Evolutionary conservation across 1,284 basidiomycete genomes (phyloP).

Genomic region (Vanrija humicola): DNA sequence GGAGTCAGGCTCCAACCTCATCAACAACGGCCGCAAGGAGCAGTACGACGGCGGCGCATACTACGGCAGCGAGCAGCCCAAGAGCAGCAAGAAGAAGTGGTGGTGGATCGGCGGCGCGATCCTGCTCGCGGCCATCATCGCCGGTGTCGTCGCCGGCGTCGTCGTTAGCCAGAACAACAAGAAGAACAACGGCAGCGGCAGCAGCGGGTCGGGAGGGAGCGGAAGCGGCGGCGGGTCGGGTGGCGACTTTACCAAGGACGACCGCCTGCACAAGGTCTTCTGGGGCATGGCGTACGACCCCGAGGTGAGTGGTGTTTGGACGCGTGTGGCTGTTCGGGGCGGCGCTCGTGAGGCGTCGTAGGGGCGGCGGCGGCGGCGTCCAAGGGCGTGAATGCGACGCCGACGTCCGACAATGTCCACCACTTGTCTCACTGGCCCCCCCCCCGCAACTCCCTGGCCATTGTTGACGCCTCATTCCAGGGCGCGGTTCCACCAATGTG

Average conservation of each 20-base stretch:
- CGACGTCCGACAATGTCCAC: too few species aligned
- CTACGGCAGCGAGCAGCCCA: not conserved
- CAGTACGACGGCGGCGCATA: too few species aligned
- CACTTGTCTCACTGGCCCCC: too few species aligned
- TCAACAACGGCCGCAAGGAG: too few species aligned
- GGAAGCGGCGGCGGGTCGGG: conserved; percentile 1
- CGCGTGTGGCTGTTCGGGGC: not conserved
- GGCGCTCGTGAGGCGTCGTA: too few species aligned
- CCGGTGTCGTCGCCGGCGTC: conserved; percentile 28
- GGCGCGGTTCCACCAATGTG: conserved; percentile 30
- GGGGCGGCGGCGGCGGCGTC: too few species aligned
- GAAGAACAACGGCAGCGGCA: conserved; percentile 5
- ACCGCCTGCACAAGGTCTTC: conserved; percentile 60
- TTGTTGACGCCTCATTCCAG: not conserved
- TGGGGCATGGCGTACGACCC: conserved; percentile 74
- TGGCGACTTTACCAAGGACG: conserved; percentile 58
- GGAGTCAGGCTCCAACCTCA: too few species aligned
- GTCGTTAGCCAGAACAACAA: conserved; percentile 17
- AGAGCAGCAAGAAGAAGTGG: conserved; percentile 23
- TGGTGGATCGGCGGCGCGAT: conserved; percentile 23
- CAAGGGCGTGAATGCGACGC: too few species aligned
- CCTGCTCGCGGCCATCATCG: conserved; percentile 21
- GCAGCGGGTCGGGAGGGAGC: not conserved
- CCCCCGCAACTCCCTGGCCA: too few species aligned
- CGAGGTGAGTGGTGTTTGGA: conserved; percentile 44